Conservation (phyloP, 441 rosid genomes). For the Macaranga tanarius region DNA sequence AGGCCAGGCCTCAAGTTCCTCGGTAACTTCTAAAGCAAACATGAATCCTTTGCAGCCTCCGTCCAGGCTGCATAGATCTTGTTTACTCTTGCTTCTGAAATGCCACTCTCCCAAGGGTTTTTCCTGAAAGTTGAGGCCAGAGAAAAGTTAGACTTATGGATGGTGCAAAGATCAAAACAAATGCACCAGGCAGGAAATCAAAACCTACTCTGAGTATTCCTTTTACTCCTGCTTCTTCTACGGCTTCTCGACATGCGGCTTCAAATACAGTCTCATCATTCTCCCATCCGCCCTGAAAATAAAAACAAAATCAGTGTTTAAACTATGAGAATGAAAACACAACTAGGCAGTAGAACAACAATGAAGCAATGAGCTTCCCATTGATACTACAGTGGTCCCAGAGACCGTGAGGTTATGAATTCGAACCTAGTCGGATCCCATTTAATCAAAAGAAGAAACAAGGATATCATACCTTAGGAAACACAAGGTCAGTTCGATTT, state of each 20-base stretch:
- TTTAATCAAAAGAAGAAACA: background rate
- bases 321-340: too few species aligned
- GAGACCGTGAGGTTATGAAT: background rate
- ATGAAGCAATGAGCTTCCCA: background rate
- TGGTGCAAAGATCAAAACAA: background rate
- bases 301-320: background rate
- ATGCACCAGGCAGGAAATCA: background rate
- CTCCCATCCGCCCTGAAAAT: constrained; percentile 89
- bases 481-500: constrained; percentile 58
- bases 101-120: constrained; percentile 77
- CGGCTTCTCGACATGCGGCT: constrained; percentile 91
- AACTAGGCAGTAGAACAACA: background rate
- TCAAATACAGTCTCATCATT: constrained; percentile 77
- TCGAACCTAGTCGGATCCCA: too few species aligned
- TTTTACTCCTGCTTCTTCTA: constrained; percentile 89
- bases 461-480: constrained; percentile 60
- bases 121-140: constrained; percentile 37
- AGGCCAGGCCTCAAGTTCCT: constrained; percentile 80
- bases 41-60: constrained; percentile 81
- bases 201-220: constrained; percentile 64
- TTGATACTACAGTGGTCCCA: background rate
- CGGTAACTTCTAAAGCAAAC: constrained; percentile 79
- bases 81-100: constrained; percentile 78
- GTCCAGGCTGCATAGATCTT: constrained; percentile 39
- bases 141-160: background rate